phyloP scores from a whole-genome alignment of 2,329 filamentous ascomycete genomes.

The Aspergillus sp. region DNA sequence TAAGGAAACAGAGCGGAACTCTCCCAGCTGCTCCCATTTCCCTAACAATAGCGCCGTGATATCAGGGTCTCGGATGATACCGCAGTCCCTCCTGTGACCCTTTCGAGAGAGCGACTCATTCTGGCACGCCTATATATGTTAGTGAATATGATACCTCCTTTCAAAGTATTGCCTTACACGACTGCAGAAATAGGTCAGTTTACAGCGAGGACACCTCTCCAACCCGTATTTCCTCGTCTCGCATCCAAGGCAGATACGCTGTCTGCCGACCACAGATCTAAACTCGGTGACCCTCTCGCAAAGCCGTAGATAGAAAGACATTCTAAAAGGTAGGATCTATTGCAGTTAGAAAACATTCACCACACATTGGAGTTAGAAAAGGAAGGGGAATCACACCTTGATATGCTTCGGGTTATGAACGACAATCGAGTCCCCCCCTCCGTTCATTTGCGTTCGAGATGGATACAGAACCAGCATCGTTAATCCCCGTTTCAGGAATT shows the following conservation, averaged over 20 bases:
- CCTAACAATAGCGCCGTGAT: background rate
- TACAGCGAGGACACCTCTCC: background rate
- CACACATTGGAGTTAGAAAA: no score
- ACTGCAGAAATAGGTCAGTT: background rate
- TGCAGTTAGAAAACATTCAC: background rate
- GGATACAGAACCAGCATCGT: background rate
- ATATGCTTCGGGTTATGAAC: background rate
- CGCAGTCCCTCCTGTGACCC: background rate
- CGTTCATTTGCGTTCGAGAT: background rate
- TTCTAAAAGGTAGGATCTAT: background rate
- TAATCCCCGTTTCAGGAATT: background rate
- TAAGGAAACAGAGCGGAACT: background rate
- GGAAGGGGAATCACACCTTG: background rate
- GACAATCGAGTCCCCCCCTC: background rate
- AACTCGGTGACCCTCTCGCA: background rate
- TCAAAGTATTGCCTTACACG: background rate
- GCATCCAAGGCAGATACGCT: background rate
- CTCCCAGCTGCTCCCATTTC: background rate
- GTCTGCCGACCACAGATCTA: background rate
- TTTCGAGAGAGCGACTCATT: background rate
- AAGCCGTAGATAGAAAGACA: background rate
- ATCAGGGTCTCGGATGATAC: background rate
- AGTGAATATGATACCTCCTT: background rate
- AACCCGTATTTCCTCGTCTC: background rate
- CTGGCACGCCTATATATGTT: background rate